Evolutionary conservation across 73 alveolate species (phyloP).

Genomic region (Paraurostyla sp.): DNA sequence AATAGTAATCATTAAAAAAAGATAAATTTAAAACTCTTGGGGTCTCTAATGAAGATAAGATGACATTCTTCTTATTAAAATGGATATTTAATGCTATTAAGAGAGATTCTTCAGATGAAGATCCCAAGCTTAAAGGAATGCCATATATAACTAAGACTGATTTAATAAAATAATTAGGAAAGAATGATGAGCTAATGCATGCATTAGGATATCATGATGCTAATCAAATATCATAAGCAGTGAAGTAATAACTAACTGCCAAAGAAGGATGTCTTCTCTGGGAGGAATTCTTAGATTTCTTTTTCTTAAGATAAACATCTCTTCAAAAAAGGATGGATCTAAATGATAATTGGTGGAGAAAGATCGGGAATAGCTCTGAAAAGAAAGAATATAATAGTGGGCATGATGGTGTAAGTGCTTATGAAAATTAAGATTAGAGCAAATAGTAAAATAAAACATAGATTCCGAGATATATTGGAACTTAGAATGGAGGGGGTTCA

Average conservation of each 20-base stretch:
- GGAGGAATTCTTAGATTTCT: constrained; percentile 77
- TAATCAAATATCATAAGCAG: background rate
- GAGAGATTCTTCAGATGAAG: constrained; percentile 14
- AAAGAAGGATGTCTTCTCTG: constrained; percentile 45
- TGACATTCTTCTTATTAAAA: constrained; percentile 66
- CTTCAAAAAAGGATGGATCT: background rate
- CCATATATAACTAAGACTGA: constrained; percentile 47
- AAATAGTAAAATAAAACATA: background rate
- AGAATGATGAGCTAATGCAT: constrained; percentile 65
- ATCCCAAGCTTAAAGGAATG: constrained; percentile 17
- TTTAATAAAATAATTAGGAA: constrained; percentile 52
- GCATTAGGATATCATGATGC: constrained; percentile 60
- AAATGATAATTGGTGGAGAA: constrained; percentile 63
- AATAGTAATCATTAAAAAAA: background rate
- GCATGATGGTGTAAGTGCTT: too few species aligned
- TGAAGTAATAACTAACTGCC: background rate
- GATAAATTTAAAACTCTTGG: constrained; percentile 16
- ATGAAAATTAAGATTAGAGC: too few species aligned
- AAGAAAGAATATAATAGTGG: too few species aligned
- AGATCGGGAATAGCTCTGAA: constrained; percentile 17
- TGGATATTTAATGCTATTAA: constrained; percentile 76
- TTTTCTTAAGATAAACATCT: constrained; percentile 38
- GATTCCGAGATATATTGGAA: background rate
- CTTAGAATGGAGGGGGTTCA: background rate
- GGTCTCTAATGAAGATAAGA: constrained; percentile 62